Conservation (phyloP, 2,329 filamentous ascomycete species). For the Colletotrichum sp. region DNA sequence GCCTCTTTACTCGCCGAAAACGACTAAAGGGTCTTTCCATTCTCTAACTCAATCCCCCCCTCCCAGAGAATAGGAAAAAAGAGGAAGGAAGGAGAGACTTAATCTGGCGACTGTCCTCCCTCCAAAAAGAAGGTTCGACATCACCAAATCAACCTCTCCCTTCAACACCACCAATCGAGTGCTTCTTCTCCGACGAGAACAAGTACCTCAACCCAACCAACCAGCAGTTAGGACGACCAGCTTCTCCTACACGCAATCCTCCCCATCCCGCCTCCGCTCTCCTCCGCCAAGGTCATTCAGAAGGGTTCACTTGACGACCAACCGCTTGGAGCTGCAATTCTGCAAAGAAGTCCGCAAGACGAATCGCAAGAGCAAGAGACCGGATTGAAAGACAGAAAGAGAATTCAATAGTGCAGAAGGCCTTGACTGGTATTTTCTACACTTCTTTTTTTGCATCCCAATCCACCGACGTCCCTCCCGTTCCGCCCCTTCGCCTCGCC, state of each 20-base stretch:
- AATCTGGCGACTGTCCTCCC: conserved; percentile 28
- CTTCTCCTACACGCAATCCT: background rate
- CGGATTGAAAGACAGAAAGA: conserved; percentile 24
- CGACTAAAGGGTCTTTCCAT: conserved; percentile 23
- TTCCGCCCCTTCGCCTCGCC: conserved; percentile 1
- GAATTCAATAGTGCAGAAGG: conserved; percentile 32
- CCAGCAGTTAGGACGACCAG: background rate
- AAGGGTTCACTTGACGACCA: conserved; percentile 12
- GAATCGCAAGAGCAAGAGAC: conserved; percentile 19
- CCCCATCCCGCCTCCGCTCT: background rate
- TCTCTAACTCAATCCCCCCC: conserved; percentile 12
- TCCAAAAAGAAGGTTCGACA: conserved; percentile 4
- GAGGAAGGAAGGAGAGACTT: conserved; percentile 23
- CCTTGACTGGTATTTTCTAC: conserved; percentile 46
- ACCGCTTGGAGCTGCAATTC: conserved; percentile 10
- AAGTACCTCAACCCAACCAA: background rate
- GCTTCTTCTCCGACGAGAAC: background rate
- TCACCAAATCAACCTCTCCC: conserved; percentile 2
- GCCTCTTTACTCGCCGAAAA: conserved; percentile 33
- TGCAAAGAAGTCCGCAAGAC: background rate
- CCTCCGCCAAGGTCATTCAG: conserved; percentile 7
- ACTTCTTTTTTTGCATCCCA: background rate
- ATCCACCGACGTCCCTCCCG: conserved; percentile 3
- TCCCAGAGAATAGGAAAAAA: conserved; percentile 23
- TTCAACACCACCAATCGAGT: background rate